Evolutionary conservation across 1,284 basidiomycete species (phyloP).

Genomic region (Papiliotrema fonsecae): DNA sequence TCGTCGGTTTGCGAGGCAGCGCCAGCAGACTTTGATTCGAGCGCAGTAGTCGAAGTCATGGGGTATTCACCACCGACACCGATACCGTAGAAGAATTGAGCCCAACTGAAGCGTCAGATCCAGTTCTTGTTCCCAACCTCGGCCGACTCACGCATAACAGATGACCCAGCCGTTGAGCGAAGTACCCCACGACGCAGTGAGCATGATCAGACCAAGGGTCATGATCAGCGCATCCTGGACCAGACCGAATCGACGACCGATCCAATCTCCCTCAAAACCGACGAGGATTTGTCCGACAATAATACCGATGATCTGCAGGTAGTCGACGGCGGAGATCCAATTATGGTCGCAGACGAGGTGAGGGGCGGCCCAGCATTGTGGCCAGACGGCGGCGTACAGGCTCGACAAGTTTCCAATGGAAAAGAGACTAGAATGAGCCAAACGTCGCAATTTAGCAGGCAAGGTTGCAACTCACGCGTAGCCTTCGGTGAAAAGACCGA

Average conservation of each 20-base stretch:
- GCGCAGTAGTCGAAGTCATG: slow-evolving; percentile 54
- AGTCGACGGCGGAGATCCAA: slow-evolving; percentile 51
- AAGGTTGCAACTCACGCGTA: slow-evolving; percentile 30
- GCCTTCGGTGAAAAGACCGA: slow-evolving; percentile 54
- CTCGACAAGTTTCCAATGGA: slow-evolving; percentile 54
- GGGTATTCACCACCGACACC: slow-evolving; percentile 55
- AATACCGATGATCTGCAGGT: slow-evolving; percentile 53
- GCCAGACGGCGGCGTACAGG: slow-evolving; percentile 53
- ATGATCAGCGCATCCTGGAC: slow-evolving; percentile 49
- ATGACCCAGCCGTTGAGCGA: slow-evolving; percentile 55
- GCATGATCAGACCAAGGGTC: slow-evolving; percentile 53
- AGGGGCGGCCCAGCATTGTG: slow-evolving; percentile 51
- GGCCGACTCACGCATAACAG: slow-evolving; percentile 47
- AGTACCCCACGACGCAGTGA: slow-evolving; percentile 54
- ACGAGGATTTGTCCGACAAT: slow-evolving; percentile 55
- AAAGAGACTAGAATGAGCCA: slow-evolving; percentile 46
- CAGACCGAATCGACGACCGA: slow-evolving; percentile 53
- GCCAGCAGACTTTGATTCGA: slow-evolving; percentile 50
- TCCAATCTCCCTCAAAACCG: slow-evolving; percentile 56
- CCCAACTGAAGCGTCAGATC: slow-evolving; percentile 18
- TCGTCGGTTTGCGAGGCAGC: slow-evolving; percentile 49
- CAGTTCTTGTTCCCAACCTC: background rate
- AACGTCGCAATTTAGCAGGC: background rate
- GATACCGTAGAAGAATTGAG: slow-evolving; percentile 53
- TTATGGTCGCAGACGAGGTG: slow-evolving; percentile 48